Evolutionary conservation across 2,329 filamentous ascomycete genomes (phyloP).

Genomic region (Penicillium verrucosum): DNA sequence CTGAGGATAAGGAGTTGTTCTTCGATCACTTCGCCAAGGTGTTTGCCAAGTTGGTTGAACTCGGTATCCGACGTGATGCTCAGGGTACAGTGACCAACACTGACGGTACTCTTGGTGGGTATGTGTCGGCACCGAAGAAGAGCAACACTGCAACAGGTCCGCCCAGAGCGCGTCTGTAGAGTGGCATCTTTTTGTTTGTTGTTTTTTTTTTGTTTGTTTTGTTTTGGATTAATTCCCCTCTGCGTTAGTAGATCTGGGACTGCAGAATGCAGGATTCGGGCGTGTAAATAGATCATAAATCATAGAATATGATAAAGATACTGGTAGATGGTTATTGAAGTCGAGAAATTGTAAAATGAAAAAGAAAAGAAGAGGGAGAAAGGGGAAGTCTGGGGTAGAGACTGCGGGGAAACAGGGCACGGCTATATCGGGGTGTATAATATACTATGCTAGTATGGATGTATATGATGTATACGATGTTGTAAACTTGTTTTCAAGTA

Average conservation of each 20-base stretch:
- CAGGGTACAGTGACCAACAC: slow-evolving; percentile 53
- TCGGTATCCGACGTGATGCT: slow-evolving; percentile 57
- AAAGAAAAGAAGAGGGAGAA: neutral
- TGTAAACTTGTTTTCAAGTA: neutral
- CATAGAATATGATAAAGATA: slow-evolving; percentile 13
- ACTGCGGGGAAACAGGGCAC: slow-evolving; percentile 4
- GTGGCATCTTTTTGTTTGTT: neutral
- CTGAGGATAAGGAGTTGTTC: slow-evolving; percentile 60
- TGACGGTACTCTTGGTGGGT: slow-evolving; percentile 58
- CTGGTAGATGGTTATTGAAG: neutral
- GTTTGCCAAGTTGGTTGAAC: slow-evolving; percentile 60
- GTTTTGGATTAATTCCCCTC: slow-evolving; percentile 16
- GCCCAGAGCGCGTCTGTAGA: slow-evolving; percentile 29
- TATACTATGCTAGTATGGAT: neutral
- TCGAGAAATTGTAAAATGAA: neutral
- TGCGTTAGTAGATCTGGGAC: slow-evolving; percentile 15
- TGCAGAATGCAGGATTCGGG: slow-evolving; percentile 1
- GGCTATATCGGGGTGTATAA: neutral
- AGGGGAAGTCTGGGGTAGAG: slow-evolving; percentile 17
- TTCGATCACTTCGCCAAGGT: slow-evolving; percentile 59
- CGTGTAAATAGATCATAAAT: slow-evolving; percentile 26
- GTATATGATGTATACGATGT: too few species aligned
- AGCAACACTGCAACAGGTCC: slow-evolving; percentile 36
- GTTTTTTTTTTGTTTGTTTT: slow-evolving; percentile 2
- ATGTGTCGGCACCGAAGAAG: slow-evolving; percentile 58